Evolutionary conservation across 1,284 basidiomycete genomes (phyloP).

Genomic region (Boletus austroedulis): DNA sequence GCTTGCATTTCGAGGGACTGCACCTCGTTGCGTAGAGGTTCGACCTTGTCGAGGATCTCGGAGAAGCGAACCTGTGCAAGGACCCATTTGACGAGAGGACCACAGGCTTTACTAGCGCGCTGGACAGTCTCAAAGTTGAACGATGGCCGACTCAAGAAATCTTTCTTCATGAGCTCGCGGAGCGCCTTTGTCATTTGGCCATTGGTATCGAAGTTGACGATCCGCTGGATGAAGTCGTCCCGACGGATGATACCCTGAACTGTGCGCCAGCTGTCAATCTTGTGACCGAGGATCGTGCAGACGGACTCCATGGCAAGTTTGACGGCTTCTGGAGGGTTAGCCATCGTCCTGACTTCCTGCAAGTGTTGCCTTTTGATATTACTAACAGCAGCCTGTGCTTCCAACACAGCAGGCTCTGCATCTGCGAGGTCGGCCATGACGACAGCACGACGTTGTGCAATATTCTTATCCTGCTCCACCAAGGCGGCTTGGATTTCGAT

Average conservation of each 20-base stretch:
- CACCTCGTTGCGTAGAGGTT: slow-evolving; percentile 95
- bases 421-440: slow-evolving; percentile 97
- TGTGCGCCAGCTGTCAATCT: slow-evolving; percentile 95
- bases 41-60: slow-evolving; percentile 96
- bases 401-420: slow-evolving; percentile 95
- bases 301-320: slow-evolving; percentile 99
- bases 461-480: slow-evolving; percentile 86
- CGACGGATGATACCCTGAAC: slow-evolving; percentile 96
- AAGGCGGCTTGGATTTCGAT: slow-evolving; percentile 95
- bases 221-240: slow-evolving; percentile 96
- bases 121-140: slow-evolving; percentile 98
- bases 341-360: slow-evolving; percentile 98
- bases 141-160: slow-evolving; percentile 87
- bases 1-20: slow-evolving; percentile 91
- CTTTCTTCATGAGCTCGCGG: slow-evolving; percentile 90
- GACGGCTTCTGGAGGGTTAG: slow-evolving; percentile 96
- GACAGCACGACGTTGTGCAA: slow-evolving; percentile 82
- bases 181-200: slow-evolving; percentile 86
- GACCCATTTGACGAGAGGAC: slow-evolving; percentile 97
- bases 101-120: slow-evolving; percentile 95
- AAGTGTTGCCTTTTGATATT: slow-evolving; percentile 98
- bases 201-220: slow-evolving; percentile 96
- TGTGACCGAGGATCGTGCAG: slow-evolving; percentile 96
- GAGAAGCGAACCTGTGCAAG: slow-evolving; percentile 97
- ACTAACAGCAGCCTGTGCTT: slow-evolving; percentile 93